These are phyloP conservation scores for Metschnikowia lunata DNA, from an alignment of 805 yeast genomes.

Conservation along the genomic window DNA sequence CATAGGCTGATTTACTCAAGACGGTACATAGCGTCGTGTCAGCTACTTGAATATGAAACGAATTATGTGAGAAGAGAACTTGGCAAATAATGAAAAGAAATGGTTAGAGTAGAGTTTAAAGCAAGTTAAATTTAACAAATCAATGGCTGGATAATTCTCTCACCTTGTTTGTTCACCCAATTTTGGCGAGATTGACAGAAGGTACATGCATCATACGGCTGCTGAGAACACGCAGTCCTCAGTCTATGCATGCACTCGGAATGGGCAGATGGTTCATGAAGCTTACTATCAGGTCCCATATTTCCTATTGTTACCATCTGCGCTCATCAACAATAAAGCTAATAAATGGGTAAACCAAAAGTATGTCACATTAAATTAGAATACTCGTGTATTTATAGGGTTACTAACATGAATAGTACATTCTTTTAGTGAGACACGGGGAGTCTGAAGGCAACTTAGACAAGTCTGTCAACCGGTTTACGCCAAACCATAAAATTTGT, in stretches of 20 bases:
- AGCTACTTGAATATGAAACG: no score
- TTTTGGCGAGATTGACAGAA: neutral
- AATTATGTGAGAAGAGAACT: no score
- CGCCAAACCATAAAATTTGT: slow-evolving; percentile 77
- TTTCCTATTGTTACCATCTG: no score
- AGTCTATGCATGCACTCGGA: neutral
- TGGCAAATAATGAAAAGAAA: no score
- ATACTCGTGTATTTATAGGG: neutral
- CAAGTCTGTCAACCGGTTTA: slow-evolving; percentile 69
- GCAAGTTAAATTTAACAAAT: no score
- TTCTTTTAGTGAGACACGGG: slow-evolving; percentile 83
- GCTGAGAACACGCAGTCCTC: slow-evolving; percentile 4
- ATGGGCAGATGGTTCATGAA: no score
- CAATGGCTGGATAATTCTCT: no score
- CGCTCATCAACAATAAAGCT: no score
- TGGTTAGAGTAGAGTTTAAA: no score
- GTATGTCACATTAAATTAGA: slow-evolving; percentile 18
- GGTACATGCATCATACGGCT: neutral
- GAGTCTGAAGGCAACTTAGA: slow-evolving; percentile 90
- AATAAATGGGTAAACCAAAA: slow-evolving; percentile 29
- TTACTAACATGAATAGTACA: slow-evolving; percentile 42
- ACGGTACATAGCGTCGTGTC: no score
- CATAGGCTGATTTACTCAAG: slow-evolving; percentile 1
- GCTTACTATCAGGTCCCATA: no score
- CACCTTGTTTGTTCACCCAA: no score